Evolutionary conservation across 352 stramenopile species (phyloP), one percentile per base, ranked within the genome.

Genomic region (Globisporangium acanthophoron): DNA sequence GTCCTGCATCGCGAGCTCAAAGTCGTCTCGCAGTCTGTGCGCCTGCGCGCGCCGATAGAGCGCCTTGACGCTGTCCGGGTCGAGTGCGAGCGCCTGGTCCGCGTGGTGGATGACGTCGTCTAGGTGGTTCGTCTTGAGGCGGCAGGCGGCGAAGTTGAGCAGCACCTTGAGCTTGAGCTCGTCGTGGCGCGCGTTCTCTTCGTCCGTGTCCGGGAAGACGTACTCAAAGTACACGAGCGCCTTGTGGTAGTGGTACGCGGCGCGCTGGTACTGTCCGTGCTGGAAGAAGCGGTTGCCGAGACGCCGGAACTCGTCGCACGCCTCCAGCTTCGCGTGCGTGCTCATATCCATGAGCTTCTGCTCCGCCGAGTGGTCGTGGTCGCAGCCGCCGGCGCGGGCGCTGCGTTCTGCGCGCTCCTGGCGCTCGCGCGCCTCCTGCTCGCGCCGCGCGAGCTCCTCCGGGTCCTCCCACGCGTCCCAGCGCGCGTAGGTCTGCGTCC

Each of bases 331-430:
- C 15, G 67, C 70, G 13, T 55, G 27, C 3, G 82, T 90, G 11
- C 67, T 78, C 85, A 92, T 92, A 58, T 94, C 85, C 85, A 94
- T 94, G 50, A 94, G 69, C 61, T 81, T 85, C 76, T 92, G 82
- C 69, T 94, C 85, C 27, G 85, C 82, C 52, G 85, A 94, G 69
- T 94, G 85, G 66, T 94, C 85, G 64, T 94, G 85, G 59, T 91
- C 86, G 70, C 85, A 94, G 35, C 76, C 70, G 45, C 74, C 74
- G 43, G 43, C 43, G 43, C 43, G 43, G 43, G 43, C 43, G 43
- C 29, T 85, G 73, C 27, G 66, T 61, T 52, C 76, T 74, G 78
- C 76, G 0, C 79, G 76, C 50, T 85, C 78, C 24, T 74, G 79
- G 59, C 84, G 87, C 15, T 85, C 79, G 21, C 80, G 65, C 40